Conservation (phyloP, 306 rosid genomes). For the Oxytropis ochrocephala region DNA sequence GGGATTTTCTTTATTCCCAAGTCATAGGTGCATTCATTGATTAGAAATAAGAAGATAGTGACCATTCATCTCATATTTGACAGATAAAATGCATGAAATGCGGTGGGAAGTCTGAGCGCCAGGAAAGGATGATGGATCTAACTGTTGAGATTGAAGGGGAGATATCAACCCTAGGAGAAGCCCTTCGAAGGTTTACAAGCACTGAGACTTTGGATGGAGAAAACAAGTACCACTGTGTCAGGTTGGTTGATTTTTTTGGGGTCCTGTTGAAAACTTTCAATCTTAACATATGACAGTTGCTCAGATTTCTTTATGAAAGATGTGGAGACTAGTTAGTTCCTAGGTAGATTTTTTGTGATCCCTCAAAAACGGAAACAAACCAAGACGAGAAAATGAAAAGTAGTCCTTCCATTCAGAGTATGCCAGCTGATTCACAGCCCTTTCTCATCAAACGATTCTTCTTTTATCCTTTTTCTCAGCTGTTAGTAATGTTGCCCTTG, state of each 20-base stretch:
- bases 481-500: not conserved
- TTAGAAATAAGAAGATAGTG: constrained; percentile 7
- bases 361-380: not conserved
- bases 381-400: not conserved
- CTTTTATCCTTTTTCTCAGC: not conserved
- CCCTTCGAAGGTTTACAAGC: constrained; percentile 68
- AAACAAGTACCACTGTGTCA: constrained; percentile 86
- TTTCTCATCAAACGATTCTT: not conserved
- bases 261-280: not conserved
- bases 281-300: not conserved
- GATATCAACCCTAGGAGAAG: constrained; percentile 73
- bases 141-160: constrained; percentile 96
- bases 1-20: not conserved
- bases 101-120: constrained; percentile 87
- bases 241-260: constrained; percentile 44
- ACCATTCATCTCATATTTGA: constrained; percentile 18
- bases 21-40: not conserved
- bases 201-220: constrained; percentile 92
- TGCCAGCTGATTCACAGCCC: not conserved
- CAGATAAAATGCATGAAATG: constrained; percentile 94
- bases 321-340: not conserved
- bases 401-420: not conserved
- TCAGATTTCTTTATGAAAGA: not conserved
- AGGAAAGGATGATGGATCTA: constrained; percentile 95
- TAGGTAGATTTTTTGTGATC: not conserved